Conservation (phyloP, 202 grass and related monocot species). For the Digitaria exilis region DNA sequence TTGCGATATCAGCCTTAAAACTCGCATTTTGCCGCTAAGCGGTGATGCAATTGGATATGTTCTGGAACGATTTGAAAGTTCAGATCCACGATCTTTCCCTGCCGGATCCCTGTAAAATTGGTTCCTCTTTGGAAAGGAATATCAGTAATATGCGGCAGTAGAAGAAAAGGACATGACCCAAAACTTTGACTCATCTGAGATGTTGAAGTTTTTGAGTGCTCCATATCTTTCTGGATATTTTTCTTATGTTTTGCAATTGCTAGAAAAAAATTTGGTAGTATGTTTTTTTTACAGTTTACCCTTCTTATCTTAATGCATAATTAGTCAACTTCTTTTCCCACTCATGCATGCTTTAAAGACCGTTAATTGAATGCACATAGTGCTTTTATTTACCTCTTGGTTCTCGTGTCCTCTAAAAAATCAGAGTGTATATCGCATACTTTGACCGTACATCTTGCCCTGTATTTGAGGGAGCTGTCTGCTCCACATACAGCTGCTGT, state of each 20-base stretch:
- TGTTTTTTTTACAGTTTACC: background rate
- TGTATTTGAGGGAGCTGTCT: conserved; percentile 27
- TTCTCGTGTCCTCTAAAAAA: background rate
- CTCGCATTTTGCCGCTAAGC: conserved; percentile 16
- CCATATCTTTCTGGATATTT: conserved; percentile 1
- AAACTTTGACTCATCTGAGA: background rate
- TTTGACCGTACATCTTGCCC: conserved; percentile 13
- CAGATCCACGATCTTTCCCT: background rate
- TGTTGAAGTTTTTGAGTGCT: background rate
- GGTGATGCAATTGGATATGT: background rate
- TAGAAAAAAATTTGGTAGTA: background rate
- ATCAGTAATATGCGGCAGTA: background rate
- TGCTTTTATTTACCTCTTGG: no score
- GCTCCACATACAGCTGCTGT: no score
- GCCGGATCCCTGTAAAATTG: background rate
- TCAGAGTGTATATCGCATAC: background rate
- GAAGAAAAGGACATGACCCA: background rate
- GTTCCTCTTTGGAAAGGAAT: background rate
- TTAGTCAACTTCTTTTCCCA: background rate
- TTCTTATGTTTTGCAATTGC: background rate
- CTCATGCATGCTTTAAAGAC: no score
- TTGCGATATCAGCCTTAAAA: conserved; percentile 21
- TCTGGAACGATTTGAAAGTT: conserved; percentile 3
- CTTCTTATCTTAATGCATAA: background rate
- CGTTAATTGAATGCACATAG: background rate